phyloP scores from a whole-genome alignment of 768 basidiomycete genomes.

The Infundibulicybe gibba region DNA sequence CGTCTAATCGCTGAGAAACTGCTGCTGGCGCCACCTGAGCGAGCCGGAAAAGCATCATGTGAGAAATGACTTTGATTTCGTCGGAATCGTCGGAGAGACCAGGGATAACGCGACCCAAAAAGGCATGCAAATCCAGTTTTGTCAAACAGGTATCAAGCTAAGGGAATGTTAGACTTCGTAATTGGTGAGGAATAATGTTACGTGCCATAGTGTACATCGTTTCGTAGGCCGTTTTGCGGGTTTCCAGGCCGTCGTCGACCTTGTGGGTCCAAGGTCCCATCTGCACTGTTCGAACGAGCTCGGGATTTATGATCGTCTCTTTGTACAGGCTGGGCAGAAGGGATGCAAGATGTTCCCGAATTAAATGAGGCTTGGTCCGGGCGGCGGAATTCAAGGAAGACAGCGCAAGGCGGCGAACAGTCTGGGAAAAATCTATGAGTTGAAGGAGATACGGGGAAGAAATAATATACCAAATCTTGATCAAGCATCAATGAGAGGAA shows the following conservation, averaged over 20 bases:
- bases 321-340: conserved; percentile 83
- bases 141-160: conserved; percentile 90
- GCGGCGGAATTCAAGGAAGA: conserved; percentile 94
- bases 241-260: conserved; percentile 94
- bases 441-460: neutral
- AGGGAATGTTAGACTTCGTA: neutral
- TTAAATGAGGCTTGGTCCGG: conserved; percentile 88
- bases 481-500: conserved; percentile 92
- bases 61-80: conserved; percentile 95
- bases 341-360: conserved; percentile 75
- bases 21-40: conserved; percentile 83
- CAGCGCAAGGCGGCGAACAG: conserved; percentile 85
- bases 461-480: conserved; percentile 65
- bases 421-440: conserved; percentile 38
- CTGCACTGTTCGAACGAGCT: conserved; percentile 85
- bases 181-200: neutral
- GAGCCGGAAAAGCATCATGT: conserved; percentile 93
- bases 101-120: conserved; percentile 75
- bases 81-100: conserved; percentile 89
- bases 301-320: conserved; percentile 76
- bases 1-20: conserved; percentile 80
- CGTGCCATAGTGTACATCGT: conserved; percentile 92
- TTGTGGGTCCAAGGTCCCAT: conserved; percentile 98
- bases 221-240: conserved; percentile 96
- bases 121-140: conserved; percentile 84